Evolutionary conservation across 352 stramenopile species (phyloP), one percentile per base, ranked within the genome.

Genomic region (Pseudoperonospora humuli): DNA sequence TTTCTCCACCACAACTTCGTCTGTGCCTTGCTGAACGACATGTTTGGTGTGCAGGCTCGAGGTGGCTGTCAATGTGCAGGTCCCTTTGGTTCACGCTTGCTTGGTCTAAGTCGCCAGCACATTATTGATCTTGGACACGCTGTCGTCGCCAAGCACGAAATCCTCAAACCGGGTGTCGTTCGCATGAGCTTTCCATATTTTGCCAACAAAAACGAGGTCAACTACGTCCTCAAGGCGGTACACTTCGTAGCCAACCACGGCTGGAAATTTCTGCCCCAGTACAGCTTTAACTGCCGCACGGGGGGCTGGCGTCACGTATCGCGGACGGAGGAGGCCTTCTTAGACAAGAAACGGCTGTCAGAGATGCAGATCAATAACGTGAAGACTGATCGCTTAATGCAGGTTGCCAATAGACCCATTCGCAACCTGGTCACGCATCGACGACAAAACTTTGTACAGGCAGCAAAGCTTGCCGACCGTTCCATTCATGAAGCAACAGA

Each of bases 1-100:
- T 98, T 97, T 61, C 60, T 99, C 27, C 96, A 99, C 61, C 98
- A 97, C 70, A 98, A 98, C 57, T 99, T 98, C 46, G 95, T 98
- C 9, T 97, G 87, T 45, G 91, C 93, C 14, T 64, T 99, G 36
- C 65, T 98, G 2, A 98, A 98, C 56, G 96, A 99, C 68, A 53
- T 99, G 3, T 99, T 98, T 63, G 96, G 96, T 3, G 84, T 99
- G 17, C 96, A 75, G 29, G 67, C 57, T n/a, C n/a, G n/a, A n/a
- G n/a, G n/a, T n/a, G n/a, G n/a, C n/a, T n/a, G n/a, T n/a, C n/a
- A n/a, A n/a, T 54, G 73, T 86, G 93, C 95, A 10, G 95, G 95
- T n/a, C 94, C 93, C 0, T 98, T 97, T 50, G 91, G 78, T 3
- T 83, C 95, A 40, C 63, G 69, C 0, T 51, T 99, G 24, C 75